Evolutionary conservation across 2,329 filamentous ascomycete genomes (phyloP).

Genomic region (Tolypocladium inflatum): DNA sequence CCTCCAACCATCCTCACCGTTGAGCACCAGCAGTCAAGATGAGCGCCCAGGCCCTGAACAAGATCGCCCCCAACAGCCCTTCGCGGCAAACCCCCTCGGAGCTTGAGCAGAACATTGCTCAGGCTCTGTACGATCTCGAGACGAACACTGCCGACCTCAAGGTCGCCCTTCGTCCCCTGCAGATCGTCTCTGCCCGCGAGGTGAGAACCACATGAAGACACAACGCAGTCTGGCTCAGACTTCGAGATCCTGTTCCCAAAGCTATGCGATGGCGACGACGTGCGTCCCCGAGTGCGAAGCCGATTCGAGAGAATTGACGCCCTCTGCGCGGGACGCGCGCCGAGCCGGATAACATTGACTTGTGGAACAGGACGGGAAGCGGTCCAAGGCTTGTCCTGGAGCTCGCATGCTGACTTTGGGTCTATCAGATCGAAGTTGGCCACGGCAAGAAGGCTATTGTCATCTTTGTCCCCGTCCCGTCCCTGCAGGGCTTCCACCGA

Average conservation of each 20-base stretch:
- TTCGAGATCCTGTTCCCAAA: constrained; percentile 35
- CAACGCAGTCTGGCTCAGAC: constrained; percentile 16
- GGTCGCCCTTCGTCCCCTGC: constrained; percentile 89
- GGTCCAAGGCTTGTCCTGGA: constrained; percentile 64
- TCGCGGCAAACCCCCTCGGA: constrained; percentile 94
- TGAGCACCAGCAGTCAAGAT: constrained; percentile 43
- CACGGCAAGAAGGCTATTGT: constrained; percentile 99
- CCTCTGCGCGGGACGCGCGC: constrained; percentile 15
- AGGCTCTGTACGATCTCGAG: constrained; percentile 98
- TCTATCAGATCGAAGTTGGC: constrained; percentile 96
- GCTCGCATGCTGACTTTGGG: constrained; percentile 67
- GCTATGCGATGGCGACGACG: constrained; percentile 23
- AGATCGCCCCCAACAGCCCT: constrained; percentile 96
- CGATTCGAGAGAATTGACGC: constrained; percentile 14
- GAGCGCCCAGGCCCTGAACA: constrained; percentile 73
- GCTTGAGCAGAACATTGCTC: constrained; percentile 94
- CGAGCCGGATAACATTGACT: constrained; percentile 29
- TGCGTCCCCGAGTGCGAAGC: constrained; percentile 11
- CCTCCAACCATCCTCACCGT: constrained; percentile 18
- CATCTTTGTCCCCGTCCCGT: constrained; percentile 99
- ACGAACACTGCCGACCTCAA: constrained; percentile 98
- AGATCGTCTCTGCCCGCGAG: constrained; percentile 98
- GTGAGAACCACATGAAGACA: constrained; percentile 56
- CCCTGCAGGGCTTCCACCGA: constrained; percentile 97
- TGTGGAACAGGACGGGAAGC: constrained; percentile 65